A percentile compares a stretch with the other conserved stretches of the same genome.
These are phyloP conservation scores for Pontederia crassipes DNA, from an alignment of 176 grass and related monocot species.

Conservation along the genomic window DNA sequence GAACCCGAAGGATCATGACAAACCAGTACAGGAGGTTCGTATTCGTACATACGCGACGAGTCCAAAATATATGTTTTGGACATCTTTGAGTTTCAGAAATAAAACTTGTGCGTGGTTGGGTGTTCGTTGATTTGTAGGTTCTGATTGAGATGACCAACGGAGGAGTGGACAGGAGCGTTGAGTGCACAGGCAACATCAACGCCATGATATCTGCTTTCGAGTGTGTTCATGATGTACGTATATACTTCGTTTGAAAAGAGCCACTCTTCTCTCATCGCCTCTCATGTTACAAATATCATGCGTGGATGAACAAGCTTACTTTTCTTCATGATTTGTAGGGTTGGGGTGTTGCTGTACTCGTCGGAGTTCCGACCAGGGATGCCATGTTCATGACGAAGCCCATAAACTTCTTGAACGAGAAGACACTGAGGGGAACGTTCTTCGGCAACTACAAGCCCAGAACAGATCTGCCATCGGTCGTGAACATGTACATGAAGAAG, in stretches of 20 bases:
- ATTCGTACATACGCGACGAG: background rate
- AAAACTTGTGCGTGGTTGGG: background rate
- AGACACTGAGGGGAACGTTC: slow-evolving; percentile 16
- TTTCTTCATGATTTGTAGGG: background rate
- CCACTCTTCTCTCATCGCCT: background rate
- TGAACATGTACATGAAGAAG: slow-evolving; percentile 20
- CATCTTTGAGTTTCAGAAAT: background rate
- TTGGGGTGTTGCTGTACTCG: slow-evolving; percentile 17
- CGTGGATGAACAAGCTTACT: background rate
- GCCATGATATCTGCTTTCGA: slow-evolving; percentile 18
- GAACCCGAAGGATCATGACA: slow-evolving; percentile 8
- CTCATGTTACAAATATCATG: background rate
- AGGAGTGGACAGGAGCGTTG: slow-evolving; percentile 7
- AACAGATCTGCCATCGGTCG: slow-evolving; percentile 7
- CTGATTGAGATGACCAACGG: slow-evolving; percentile 9
- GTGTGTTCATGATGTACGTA: slow-evolving; percentile 15
- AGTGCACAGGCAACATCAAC: slow-evolving; percentile 16
- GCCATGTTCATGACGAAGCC: slow-evolving; percentile 8
- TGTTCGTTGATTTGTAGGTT: background rate
- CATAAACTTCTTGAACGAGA: slow-evolving; percentile 9
- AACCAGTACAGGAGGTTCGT: slow-evolving; percentile 13
- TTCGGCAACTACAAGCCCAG: slow-evolving; percentile 13
- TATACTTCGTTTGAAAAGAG: too few relatives aligned
- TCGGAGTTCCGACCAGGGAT: slow-evolving; percentile 10
- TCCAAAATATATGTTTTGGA: background rate